These are phyloP conservation scores for Beta vulgaris DNA, from an alignment of 148 eudicot species.

Conservation along the genomic window DNA sequence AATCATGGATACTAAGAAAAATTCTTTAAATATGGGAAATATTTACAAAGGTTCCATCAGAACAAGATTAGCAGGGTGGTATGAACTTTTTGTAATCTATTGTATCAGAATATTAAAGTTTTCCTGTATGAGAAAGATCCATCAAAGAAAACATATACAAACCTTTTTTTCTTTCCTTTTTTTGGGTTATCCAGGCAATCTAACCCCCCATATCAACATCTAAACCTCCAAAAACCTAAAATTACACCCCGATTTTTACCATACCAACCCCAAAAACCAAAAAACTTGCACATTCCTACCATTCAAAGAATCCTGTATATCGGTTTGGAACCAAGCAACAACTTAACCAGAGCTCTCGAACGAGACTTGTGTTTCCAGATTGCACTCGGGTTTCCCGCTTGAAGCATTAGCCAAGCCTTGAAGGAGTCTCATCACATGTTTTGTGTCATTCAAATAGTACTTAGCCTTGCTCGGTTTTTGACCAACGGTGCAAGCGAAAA, in stretches of 20 bases:
- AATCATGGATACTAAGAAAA: background rate
- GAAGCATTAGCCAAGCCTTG: slow-evolving; percentile 44
- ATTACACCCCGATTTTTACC: slow-evolving; percentile 13
- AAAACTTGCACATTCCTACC: background rate
- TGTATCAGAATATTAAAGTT: slow-evolving; percentile 18
- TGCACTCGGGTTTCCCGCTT: slow-evolving; percentile 28
- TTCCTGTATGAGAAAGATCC: slow-evolving; percentile 24
- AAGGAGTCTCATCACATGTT: slow-evolving; percentile 47
- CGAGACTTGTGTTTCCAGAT: slow-evolving; percentile 28
- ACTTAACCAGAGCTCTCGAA: slow-evolving; percentile 30
- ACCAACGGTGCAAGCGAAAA: slow-evolving; percentile 69
- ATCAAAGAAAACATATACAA: slow-evolving; percentile 24
- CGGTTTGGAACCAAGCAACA: background rate
- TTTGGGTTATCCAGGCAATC: slow-evolving; percentile 15
- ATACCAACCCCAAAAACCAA: slow-evolving; percentile 13
- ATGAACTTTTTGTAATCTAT: slow-evolving; percentile 18
- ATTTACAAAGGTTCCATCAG: slow-evolving; percentile 19
- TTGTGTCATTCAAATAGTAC: slow-evolving; percentile 54
- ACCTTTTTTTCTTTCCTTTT: background rate
- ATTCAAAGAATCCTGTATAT: background rate
- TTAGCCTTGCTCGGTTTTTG: slow-evolving; percentile 75
- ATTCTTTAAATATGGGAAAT: slow-evolving; percentile 3
- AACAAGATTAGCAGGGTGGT: slow-evolving; percentile 11
- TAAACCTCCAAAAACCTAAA: slow-evolving; percentile 20
- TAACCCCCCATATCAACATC: slow-evolving; percentile 23